phyloP scores from a whole-genome alignment of 2,329 filamentous ascomycete species.

The Ustulina deusta region DNA sequence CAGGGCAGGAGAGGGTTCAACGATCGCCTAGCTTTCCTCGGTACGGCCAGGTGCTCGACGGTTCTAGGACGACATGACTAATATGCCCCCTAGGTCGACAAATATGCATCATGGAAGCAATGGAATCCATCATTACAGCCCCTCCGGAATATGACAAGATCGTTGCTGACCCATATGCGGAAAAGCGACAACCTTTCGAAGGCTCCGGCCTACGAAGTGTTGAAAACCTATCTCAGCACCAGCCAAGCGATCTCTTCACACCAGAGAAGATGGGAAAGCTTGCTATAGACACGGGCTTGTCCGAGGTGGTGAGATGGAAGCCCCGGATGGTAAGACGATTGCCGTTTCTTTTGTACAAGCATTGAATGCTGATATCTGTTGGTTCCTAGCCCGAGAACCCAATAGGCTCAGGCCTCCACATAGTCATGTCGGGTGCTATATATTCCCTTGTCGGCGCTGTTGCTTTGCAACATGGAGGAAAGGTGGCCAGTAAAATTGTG shows the following conservation, averaged over 20 bases:
- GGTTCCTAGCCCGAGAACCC: constrained; percentile 73
- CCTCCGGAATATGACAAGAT: constrained; percentile 47
- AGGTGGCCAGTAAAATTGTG: constrained; percentile 78
- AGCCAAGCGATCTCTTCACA: constrained; percentile 71
- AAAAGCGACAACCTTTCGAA: constrained; percentile 73
- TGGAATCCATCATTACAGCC: constrained; percentile 74
- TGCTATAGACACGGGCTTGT: constrained; percentile 76
- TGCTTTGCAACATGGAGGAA: constrained; percentile 86
- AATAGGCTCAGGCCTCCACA: constrained; percentile 76
- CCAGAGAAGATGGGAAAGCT: constrained; percentile 75
- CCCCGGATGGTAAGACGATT: constrained; percentile 76
- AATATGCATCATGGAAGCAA: constrained; percentile 48
- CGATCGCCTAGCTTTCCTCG: constrained; percentile 88
- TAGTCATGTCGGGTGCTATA: constrained; percentile 80
- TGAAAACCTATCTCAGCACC: constrained; percentile 73
- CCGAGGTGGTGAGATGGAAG: constrained; percentile 86
- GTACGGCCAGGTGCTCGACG: constrained; percentile 60
- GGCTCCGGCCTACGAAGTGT: constrained; percentile 79
- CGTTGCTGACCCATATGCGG: constrained; percentile 56
- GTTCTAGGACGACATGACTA: constrained; percentile 31
- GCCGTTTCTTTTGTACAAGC: not conserved
- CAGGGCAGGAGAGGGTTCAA: constrained; percentile 95
- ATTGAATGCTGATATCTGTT: constrained; percentile 40
- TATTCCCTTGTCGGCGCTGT: constrained; percentile 91
- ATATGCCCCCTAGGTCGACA: constrained; percentile 45